phyloP scores from a whole-genome alignment of 345 rosid genomes.

The Populus ilicifolia region DNA sequence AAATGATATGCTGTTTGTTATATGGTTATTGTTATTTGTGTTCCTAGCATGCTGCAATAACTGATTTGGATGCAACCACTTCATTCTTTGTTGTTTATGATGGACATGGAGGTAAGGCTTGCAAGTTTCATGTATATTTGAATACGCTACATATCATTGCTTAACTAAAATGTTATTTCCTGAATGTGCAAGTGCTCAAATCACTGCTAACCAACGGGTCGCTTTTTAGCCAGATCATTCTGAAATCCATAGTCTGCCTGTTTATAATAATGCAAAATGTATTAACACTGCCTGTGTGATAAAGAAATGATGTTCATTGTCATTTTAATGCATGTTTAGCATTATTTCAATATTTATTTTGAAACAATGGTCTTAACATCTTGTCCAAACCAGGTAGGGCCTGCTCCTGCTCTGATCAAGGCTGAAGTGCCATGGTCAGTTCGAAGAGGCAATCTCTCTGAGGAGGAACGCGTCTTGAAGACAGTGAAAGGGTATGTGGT shows the following conservation, averaged over 20 bases:
- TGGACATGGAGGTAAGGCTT: conserved; percentile 94
- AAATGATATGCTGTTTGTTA: neutral
- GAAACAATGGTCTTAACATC: neutral
- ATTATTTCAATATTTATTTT: neutral
- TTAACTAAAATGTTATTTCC: neutral
- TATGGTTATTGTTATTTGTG: conserved; percentile 1
- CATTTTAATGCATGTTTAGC: neutral
- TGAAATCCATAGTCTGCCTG: neutral
- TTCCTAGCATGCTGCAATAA: conserved; percentile 75
- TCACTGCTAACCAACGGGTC: conserved; percentile 49
- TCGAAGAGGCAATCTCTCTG: conserved; percentile 67
- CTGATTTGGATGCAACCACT: conserved; percentile 72
- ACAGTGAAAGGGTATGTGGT: conserved; percentile 69
- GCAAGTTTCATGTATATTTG: conserved; percentile 18
- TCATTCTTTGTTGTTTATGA: conserved; percentile 96
- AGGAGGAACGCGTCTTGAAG: conserved; percentile 71
- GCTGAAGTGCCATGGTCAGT: conserved; percentile 92
- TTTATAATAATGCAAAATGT: neutral
- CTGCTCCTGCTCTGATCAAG: conserved; percentile 54
- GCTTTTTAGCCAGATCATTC: neutral
- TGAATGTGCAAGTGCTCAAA: conserved; percentile 24
- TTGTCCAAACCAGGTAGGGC: conserved; percentile 52
- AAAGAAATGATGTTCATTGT: neutral
- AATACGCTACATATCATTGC: neutral
- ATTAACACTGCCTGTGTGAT: neutral